Evolutionary conservation across 2,329 filamentous ascomycete species (phyloP).

Genomic region (Ophiostoma perfectum): DNA sequence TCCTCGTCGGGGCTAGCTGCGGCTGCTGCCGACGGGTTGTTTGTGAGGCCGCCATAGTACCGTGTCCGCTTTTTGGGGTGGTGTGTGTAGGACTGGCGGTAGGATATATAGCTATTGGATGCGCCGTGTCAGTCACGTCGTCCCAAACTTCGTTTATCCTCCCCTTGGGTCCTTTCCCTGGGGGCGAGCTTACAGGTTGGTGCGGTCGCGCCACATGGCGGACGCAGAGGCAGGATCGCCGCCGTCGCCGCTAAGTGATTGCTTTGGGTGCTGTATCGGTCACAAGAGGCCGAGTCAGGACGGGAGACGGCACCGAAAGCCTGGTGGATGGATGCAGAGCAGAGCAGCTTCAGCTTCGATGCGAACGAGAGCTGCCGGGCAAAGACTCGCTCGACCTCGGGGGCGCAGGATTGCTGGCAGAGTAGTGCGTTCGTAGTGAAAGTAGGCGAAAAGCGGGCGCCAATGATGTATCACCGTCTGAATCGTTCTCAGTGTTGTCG

Average conservation of each 20-base stretch:
- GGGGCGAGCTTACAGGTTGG: constrained; percentile 70
- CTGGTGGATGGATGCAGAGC: neutral
- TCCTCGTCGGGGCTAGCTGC: constrained; percentile 49
- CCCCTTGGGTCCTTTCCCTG: no score
- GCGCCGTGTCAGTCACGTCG: constrained; percentile 4
- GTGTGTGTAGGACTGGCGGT: constrained; percentile 96
- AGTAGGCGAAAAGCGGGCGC: neutral
- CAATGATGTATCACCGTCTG: neutral
- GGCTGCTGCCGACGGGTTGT: constrained; percentile 39
- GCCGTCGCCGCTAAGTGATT: constrained; percentile 21
- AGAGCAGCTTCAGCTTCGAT: neutral
- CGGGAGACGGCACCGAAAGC: neutral
- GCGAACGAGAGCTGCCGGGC: neutral
- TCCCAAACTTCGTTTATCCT: neutral
- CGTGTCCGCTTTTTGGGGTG: constrained; percentile 82
- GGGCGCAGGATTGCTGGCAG: neutral
- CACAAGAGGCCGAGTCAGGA: neutral
- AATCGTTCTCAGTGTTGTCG: neutral
- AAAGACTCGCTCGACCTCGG: neutral
- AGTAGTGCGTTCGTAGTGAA: neutral
- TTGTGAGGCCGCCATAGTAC: constrained; percentile 42
- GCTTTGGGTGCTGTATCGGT: neutral
- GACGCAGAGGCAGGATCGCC: constrained; percentile 39
- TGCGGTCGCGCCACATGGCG: constrained; percentile 98
- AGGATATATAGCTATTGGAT: constrained; percentile 82